Percentiles rank a stretch among this genome's conserved stretches.
Evolutionary conservation across 2,329 filamentous ascomycete species (phyloP).

Genomic region (Parafenestella ontariensis): DNA sequence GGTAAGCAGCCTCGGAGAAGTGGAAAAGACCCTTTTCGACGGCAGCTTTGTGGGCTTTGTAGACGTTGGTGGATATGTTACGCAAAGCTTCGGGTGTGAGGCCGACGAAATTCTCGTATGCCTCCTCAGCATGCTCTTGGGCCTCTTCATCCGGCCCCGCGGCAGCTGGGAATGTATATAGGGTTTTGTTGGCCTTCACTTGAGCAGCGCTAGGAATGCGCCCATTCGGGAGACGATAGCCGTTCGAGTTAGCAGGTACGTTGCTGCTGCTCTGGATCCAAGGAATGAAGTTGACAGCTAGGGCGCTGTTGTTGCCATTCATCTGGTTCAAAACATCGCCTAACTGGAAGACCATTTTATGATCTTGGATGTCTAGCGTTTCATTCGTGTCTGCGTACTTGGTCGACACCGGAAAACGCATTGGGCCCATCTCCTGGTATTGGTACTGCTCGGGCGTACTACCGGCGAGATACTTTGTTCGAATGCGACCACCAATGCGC

Average conservation of each 20-base stretch:
- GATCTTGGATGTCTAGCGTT: conserved; percentile 66
- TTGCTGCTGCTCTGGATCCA: conserved; percentile 67
- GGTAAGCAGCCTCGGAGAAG: conserved; percentile 70
- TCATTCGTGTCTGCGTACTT: conserved; percentile 61
- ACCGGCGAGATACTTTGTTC: conserved; percentile 67
- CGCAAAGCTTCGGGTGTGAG: conserved; percentile 33
- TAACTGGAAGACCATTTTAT: conserved; percentile 70
- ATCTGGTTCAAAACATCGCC: conserved; percentile 65
- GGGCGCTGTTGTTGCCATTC: conserved; percentile 59
- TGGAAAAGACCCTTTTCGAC: conserved; percentile 64
- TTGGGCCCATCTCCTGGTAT: conserved; percentile 72
- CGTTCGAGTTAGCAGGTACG: conserved; percentile 53
- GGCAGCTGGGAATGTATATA: conserved; percentile 20
- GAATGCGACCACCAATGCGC: conserved; percentile 69
- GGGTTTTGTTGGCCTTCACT: conserved; percentile 34
- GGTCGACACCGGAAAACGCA: conserved; percentile 66
- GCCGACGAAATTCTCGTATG: conserved; percentile 26
- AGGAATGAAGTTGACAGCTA: conserved; percentile 66
- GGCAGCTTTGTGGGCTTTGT: conserved; percentile 61
- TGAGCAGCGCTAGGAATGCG: conserved; percentile 43
- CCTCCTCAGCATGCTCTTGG: conserved; percentile 27
- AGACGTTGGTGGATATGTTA: conserved; percentile 57
- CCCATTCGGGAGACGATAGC: conserved; percentile 43
- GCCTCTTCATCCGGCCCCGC: conserved; percentile 25
- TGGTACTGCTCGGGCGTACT: conserved; percentile 67